phyloP scores from a whole-genome alignment of 352 stramenopile genomes.

The Elongisporangium senticosum region DNA sequence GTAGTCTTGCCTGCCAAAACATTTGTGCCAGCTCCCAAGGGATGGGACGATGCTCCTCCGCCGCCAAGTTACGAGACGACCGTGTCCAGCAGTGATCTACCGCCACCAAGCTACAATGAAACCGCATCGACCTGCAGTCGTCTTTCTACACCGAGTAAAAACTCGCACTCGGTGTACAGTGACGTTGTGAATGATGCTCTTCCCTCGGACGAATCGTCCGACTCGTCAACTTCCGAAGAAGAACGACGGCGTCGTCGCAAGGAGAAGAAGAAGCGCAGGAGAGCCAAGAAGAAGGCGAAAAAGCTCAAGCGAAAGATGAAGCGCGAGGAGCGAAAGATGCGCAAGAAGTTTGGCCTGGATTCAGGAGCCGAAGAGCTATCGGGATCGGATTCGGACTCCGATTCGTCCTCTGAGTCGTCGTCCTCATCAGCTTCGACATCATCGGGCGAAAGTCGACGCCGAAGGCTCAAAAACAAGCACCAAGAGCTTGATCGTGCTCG shows the following conservation, averaged over 20 bases:
- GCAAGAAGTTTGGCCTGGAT: constrained; percentile 6
- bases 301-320: constrained; percentile 19
- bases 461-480: background rate
- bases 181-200: constrained; percentile 29
- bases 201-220: constrained; percentile 28
- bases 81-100: background rate
- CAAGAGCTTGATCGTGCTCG: background rate
- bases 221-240: constrained; percentile 6
- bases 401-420: background rate
- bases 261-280: constrained; percentile 11
- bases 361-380: background rate
- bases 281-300: constrained; percentile 15
- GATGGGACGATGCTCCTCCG: background rate
- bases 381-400: background rate
- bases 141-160: background rate
- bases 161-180: background rate
- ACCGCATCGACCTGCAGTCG: background rate
- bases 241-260: background rate
- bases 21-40: background rate
- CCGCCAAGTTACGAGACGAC: background rate
- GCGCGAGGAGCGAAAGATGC: background rate
- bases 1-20: background rate
- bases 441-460: background rate
- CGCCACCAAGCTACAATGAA: background rate
- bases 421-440: background rate